Evolutionary conservation across 176 grass and related monocot species (phyloP), one percentile per base, ranked within the genome.

Genomic region (Hsuehochloa calcarea): DNA sequence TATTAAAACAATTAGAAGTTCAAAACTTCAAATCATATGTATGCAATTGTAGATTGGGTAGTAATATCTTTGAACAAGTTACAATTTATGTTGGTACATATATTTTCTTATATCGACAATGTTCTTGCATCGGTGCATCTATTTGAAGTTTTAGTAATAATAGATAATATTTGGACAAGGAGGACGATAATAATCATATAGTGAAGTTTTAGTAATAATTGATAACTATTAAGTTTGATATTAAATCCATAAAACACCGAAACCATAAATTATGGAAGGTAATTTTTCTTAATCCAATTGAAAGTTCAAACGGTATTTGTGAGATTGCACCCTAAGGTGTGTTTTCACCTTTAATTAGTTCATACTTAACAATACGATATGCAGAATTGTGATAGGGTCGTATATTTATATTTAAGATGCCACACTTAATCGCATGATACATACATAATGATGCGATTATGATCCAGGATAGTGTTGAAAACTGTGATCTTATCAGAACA

Each of bases 391-490:
- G 16, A 38, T 43, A 51, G 22, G 34, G 44, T 10, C 17, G 17
- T 38, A 31, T 10, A 26, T 67, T 49, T 39, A 38, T 51, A 5
- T 54, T 52, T 52, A 54, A 65, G 69, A 66, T 25, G 56, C 23
- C 3, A 70, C 13, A 37, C 65, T 72, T 64, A 71, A 70, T 50
- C 6, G 31, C 72, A 75, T 85, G 49, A 76, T 35, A n/a, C 47
- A 68, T 77, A 43, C 73, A 49, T 11, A 35, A 62, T 75, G 45
- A 44, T 43, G 67, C 9, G 0, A 82, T 54, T 68, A 47, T 82
- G 86, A 16, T 50, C 65, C 17, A 76, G 16, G 65, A 71, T 38
- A 54, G 20, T 77, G 7, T 47, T 83, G 71, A 70, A 64, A 82
- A 82, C 17, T 23, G 13, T 29, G 9, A 72, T 29, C 17, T 50